phyloP scores from a whole-genome alignment of 192 early-diverging fungal species.

The Coemansia erecta region DNA sequence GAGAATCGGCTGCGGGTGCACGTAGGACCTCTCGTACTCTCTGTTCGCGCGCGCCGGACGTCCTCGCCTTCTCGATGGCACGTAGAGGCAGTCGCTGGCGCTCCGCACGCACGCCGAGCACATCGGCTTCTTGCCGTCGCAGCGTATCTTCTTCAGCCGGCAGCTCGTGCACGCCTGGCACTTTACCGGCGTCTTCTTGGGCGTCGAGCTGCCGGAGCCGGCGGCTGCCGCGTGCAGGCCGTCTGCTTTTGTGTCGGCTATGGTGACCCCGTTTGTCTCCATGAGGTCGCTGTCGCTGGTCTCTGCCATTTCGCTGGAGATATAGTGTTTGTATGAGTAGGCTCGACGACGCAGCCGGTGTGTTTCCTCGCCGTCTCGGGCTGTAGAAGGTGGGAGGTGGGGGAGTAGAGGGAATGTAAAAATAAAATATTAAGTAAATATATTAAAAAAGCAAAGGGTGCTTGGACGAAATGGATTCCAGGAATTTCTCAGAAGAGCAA shows the following conservation, averaged over 20 bases:
- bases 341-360: background rate
- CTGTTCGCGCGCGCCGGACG: slow-evolving; percentile 47
- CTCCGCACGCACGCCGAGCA: slow-evolving; percentile 48
- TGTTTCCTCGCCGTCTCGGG: background rate
- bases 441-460: background rate
- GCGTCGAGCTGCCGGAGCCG: background rate
- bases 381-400: background rate
- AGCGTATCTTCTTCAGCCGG: slow-evolving; percentile 54
- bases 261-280: slow-evolving; percentile 4
- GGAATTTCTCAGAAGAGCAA: no score
- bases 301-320: slow-evolving; percentile 21
- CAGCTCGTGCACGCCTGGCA: slow-evolving; percentile 56
- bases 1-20: slow-evolving; percentile 50
- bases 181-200: slow-evolving; percentile 37
- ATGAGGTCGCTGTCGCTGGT: slow-evolving; percentile 50
- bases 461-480: no score
- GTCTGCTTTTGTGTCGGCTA: slow-evolving; percentile 21
- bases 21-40: slow-evolving; percentile 50
- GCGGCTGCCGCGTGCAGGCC: slow-evolving; percentile 4
- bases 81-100: slow-evolving; percentile 46
- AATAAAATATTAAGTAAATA: no score
- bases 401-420: no score
- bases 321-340: no score
- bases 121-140: slow-evolving; percentile 51
- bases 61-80: slow-evolving; percentile 50